A percentile compares a stretch with the other conserved stretches of the same genome.
These are phyloP conservation scores for Thermomucor indicae-seudaticae DNA, from an alignment of 371 early-diverging fungal species.

Conservation along the genomic window DNA sequence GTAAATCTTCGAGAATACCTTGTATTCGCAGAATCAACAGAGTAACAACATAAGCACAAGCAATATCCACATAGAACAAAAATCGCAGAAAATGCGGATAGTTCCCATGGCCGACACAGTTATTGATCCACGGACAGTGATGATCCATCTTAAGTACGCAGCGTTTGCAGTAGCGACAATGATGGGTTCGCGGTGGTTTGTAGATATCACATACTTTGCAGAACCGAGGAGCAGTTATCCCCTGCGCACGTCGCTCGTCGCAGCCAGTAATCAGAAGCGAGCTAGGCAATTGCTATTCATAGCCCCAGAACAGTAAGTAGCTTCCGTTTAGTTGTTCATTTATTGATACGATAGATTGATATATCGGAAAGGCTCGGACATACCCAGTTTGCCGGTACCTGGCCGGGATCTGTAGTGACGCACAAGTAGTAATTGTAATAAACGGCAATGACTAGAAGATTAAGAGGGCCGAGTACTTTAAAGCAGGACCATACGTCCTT, in stretches of 20 bases:
- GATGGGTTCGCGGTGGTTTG: constrained; percentile 84
- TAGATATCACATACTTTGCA: constrained; percentile 72
- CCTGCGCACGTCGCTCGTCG: constrained; percentile 12
- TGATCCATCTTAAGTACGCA: constrained; percentile 93
- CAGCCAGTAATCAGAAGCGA: constrained; percentile 9
- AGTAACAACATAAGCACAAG: constrained; percentile 43
- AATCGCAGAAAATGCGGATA: constrained; percentile 90
- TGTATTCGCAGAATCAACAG: constrained; percentile 36
- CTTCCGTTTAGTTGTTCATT: too few relatives aligned
- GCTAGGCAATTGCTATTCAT: too few relatives aligned
- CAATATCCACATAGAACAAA: constrained; percentile 64
- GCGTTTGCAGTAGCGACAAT: constrained; percentile 73
- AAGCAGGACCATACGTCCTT: constrained; percentile 17
- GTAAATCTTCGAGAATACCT: constrained; percentile 30
- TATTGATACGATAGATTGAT: too few relatives aligned
- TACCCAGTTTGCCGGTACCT: constrained; percentile 71
- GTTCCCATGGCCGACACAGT: constrained; percentile 91
- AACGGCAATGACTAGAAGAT: constrained; percentile 60
- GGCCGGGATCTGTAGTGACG: constrained; percentile 75
- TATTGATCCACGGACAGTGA: constrained; percentile 98
- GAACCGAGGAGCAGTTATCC: constrained; percentile 60
- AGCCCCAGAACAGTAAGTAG: too few relatives aligned
- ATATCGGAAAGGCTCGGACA: too few relatives aligned
- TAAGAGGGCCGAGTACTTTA: constrained; percentile 56
- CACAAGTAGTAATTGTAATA: constrained; percentile 82